A percentile compares a stretch with the other conserved stretches of the same genome.
Evolutionary conservation across 208 protist genomes (phyloP).

Genomic region (Zelonia costaricensis): DNA sequence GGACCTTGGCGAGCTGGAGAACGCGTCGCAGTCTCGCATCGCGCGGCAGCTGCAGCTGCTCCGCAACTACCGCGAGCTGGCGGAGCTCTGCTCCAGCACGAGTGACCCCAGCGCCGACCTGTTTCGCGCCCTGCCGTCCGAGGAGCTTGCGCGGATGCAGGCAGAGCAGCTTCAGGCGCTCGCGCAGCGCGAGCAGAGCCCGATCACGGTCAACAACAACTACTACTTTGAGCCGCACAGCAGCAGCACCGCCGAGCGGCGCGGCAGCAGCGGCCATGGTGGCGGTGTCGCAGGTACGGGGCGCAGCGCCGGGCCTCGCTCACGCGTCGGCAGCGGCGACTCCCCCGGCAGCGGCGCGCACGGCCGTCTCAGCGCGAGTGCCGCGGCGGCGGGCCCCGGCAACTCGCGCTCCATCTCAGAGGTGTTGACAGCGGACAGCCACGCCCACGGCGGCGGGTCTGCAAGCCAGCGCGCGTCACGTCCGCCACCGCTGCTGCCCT

Average conservation of each 20-base stretch:
- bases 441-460: neutral
- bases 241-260: neutral
- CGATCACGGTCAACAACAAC: conserved; percentile 62
- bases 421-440: conserved; percentile 10
- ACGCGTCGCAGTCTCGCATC: conserved; percentile 45
- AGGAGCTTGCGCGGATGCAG: conserved; percentile 50
- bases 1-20: conserved; percentile 31
- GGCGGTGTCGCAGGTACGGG: neutral
- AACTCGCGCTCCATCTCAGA: conserved; percentile 13
- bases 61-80: conserved; percentile 63
- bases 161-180: conserved; percentile 21
- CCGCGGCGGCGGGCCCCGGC: neutral
- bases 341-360: neutral
- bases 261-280: conserved; percentile 7
- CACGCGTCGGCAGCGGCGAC: conserved; percentile 12
- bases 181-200: conserved; percentile 29
- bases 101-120: conserved; percentile 33
- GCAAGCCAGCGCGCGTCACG: neutral
- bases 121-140: conserved; percentile 34
- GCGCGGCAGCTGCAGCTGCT: conserved; percentile 70
- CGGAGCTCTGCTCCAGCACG: conserved; percentile 56
- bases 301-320: neutral
- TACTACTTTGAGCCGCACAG: conserved; percentile 37
- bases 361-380: neutral
- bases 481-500: conserved; percentile 12